Percentiles rank a stretch among this genome's conserved stretches.
Conservation (phyloP, 306 rosid genomes). For the Potentilla sterilis region DNA sequence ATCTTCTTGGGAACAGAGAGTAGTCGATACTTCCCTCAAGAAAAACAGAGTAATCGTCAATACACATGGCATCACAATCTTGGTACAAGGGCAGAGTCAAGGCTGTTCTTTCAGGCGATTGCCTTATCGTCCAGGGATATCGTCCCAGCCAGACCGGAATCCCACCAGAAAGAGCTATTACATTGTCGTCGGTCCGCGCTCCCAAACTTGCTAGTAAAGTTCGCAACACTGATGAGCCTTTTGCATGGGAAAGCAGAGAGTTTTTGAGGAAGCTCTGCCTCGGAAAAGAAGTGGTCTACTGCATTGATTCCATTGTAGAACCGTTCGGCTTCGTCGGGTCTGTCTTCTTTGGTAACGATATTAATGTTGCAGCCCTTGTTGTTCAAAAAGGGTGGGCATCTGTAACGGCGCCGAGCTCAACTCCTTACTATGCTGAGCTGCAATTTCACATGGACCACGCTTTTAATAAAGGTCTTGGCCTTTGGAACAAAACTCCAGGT, state of each 20-base stretch:
- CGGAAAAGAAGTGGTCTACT: slow-evolving; percentile 86
- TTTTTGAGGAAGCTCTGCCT: slow-evolving; percentile 76
- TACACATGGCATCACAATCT: slow-evolving; percentile 13
- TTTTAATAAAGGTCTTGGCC: slow-evolving; percentile 79
- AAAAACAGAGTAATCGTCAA: too few relatives aligned
- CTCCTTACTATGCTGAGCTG: neutral
- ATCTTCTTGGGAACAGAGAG: neutral
- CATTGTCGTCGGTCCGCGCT: slow-evolving; percentile 72
- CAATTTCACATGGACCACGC: slow-evolving; percentile 65
- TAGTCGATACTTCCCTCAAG: neutral
- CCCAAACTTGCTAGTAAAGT: slow-evolving; percentile 88
- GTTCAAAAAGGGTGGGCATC: slow-evolving; percentile 87
- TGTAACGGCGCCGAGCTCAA: neutral
- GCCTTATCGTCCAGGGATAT: slow-evolving; percentile 74
- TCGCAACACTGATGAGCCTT: slow-evolving; percentile 67
- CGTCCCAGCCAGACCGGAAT: slow-evolving; percentile 68
- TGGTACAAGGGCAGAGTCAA: slow-evolving; percentile 89
- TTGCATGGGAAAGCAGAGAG: slow-evolving; percentile 96
- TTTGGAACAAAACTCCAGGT: slow-evolving; percentile 89
- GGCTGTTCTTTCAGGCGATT: slow-evolving; percentile 86
- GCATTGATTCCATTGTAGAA: slow-evolving; percentile 71
- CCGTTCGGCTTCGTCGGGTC: slow-evolving; percentile 76
- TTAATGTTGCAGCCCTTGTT: slow-evolving; percentile 63
- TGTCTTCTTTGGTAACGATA: slow-evolving; percentile 65
- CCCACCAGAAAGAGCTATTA: slow-evolving; percentile 72